These are phyloP conservation scores for Mallotus japonicus DNA, from an alignment of 441 rosid genomes.

Conservation along the genomic window DNA sequence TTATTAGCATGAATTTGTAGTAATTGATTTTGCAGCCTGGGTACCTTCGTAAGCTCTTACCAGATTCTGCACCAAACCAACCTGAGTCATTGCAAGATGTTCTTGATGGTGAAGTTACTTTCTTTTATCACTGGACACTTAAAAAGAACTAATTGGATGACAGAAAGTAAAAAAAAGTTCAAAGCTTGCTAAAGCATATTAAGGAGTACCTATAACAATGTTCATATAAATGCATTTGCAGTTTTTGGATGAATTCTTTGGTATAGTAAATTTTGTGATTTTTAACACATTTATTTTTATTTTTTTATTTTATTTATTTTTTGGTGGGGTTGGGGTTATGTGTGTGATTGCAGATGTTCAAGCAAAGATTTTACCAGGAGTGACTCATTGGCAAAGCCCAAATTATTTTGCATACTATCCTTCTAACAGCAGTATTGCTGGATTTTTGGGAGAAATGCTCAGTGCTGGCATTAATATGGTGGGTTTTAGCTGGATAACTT, in stretches of 20 bases:
- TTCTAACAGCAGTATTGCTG: slow-evolving; percentile 74
- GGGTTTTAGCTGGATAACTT: slow-evolving; percentile 85
- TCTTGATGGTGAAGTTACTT: slow-evolving; percentile 61
- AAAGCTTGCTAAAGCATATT: neutral
- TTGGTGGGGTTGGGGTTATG: neutral
- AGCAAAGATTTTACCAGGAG: slow-evolving; percentile 73
- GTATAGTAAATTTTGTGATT: neutral
- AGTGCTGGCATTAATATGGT: slow-evolving; percentile 69
- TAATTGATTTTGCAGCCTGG: slow-evolving; percentile 60
- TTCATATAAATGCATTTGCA: neutral
- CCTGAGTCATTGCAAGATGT: slow-evolving; percentile 64
- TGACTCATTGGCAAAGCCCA: slow-evolving; percentile 93
- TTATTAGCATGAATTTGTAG: neutral
- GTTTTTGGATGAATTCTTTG: neutral
- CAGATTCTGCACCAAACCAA: slow-evolving; percentile 66
- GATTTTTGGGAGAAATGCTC: slow-evolving; percentile 91
- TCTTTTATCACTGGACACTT: neutral
- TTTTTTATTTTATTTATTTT: no score
- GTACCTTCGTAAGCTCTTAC: slow-evolving; percentile 60
- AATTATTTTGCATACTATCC: slow-evolving; percentile 75
- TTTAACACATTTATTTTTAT: no score
- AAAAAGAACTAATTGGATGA: neutral
- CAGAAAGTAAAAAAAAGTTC: neutral
- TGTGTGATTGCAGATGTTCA: slow-evolving; percentile 50
- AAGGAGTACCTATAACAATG: neutral